A percentile compares a stretch with the other conserved stretches of the same genome.
Conservation (phyloP, 257 asterid genomes). For the Solanum infundibuliforme region DNA sequence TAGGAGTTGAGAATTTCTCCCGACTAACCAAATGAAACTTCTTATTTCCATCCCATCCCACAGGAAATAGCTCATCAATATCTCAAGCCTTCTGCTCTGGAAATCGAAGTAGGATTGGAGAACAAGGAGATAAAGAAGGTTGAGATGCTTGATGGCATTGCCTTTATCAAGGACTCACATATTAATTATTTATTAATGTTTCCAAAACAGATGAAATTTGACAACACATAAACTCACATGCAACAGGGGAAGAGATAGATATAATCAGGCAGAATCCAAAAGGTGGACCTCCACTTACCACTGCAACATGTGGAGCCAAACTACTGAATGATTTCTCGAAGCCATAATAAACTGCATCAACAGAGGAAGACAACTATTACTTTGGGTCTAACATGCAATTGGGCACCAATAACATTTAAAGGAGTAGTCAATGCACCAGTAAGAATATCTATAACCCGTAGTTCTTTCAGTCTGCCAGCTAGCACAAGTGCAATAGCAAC, state of each 20-base stretch:
- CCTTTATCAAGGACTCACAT: neutral
- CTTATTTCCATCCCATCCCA: neutral
- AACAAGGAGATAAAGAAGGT: neutral
- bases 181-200: neutral
- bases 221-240: neutral
- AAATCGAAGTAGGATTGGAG: neutral
- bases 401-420: constrained; percentile 3
- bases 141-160: neutral
- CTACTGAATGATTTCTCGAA: constrained; percentile 61
- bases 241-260: neutral
- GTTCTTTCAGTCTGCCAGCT: constrained; percentile 82
- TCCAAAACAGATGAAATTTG: neutral
- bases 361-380: neutral
- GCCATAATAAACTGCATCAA: constrained; percentile 76
- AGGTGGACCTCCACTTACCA: constrained; percentile 31
- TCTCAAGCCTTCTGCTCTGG: neutral
- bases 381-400: constrained; percentile 8
- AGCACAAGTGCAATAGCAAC: constrained; percentile 62
- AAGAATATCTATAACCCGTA: constrained; percentile 53
- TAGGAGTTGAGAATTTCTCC: neutral
- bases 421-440: constrained; percentile 50
- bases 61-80: neutral
- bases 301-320: constrained; percentile 77
- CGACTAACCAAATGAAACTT: neutral
- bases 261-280: neutral